phyloP scores from a whole-genome alignment of 1,284 basidiomycete genomes.

The Sanghuangporus sanghuang region DNA sequence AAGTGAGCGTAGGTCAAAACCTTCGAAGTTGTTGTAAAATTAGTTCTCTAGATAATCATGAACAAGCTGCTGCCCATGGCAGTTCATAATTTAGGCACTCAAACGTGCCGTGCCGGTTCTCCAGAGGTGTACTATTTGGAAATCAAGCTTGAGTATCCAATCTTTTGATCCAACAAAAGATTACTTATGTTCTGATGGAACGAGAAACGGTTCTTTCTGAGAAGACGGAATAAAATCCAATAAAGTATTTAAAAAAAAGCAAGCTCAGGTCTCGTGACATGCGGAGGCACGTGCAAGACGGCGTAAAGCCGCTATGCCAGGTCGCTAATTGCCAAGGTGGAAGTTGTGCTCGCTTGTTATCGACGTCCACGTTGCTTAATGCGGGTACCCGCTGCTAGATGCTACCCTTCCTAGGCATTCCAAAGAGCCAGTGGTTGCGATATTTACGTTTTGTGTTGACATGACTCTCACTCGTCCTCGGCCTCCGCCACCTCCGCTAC shows the following conservation, averaged over 20 bases:
- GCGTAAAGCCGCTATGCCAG: neutral
- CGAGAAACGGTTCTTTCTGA: too few relatives aligned
- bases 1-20: too few relatives aligned
- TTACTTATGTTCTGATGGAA: neutral
- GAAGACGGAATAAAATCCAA: neutral
- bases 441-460: neutral
- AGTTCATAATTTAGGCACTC: too few relatives aligned
- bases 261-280: neutral
- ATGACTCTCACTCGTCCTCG: conserved; percentile 48
- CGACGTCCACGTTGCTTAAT: neutral
- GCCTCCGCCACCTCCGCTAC: conserved; percentile 58
- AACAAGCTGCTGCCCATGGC: too few relatives aligned
- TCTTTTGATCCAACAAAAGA: neutral
- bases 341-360: neutral
- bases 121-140: too few relatives aligned
- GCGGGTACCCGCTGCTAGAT: neutral
- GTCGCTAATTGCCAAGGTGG: neutral
- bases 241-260: neutral
- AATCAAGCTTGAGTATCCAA: neutral
- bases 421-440: neutral
- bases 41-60: too few relatives aligned
- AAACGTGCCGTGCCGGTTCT: too few relatives aligned
- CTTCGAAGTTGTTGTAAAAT: too few relatives aligned
- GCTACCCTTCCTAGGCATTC: neutral
- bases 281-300: neutral